Conservation (phyloP, 495 filamentous ascomycete species). For the Penicillium angulare region DNA sequence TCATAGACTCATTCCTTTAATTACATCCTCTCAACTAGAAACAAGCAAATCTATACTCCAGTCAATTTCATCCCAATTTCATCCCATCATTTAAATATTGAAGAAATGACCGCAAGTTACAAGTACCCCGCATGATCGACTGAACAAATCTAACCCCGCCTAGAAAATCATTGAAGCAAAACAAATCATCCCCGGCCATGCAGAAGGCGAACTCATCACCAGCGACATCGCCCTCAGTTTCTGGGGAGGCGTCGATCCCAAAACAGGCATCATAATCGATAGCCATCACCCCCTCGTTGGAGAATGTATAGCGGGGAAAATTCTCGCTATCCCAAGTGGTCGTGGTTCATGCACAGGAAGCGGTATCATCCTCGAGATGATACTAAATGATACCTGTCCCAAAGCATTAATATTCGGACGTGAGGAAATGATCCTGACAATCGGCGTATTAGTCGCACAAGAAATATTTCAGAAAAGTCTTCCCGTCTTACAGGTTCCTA, state of each 20-base stretch:
- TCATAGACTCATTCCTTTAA: no score
- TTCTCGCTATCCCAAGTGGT: slow-evolving; percentile 30
- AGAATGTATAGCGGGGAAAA: slow-evolving; percentile 10
- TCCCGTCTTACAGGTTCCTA: no score
- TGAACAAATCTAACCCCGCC: no score
- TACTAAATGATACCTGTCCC: slow-evolving; percentile 21
- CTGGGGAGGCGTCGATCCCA: slow-evolving; percentile 31
- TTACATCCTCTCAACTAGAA: no score
- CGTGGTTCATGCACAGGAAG: slow-evolving; percentile 35
- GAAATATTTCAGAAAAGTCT: slow-evolving; percentile 26
- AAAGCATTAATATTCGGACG: slow-evolving; percentile 25
- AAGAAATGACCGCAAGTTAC: no score
- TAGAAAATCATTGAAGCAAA: no score
- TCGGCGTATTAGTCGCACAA: slow-evolving; percentile 28
- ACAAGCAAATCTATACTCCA: no score
- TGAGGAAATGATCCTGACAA: slow-evolving; percentile 26
- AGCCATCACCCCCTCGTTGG: slow-evolving; percentile 29
- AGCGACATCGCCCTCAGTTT: slow-evolving; percentile 28
- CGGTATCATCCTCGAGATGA: slow-evolving; percentile 29
- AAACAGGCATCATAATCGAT: slow-evolving; percentile 27
- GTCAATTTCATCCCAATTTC: no score
- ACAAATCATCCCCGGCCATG: no score
- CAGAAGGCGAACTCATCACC: slow-evolving; percentile 15
- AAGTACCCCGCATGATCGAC: no score
- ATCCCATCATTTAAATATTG: no score